These are phyloP conservation scores for Boechera stricta DNA, from an alignment of 345 rosid species.

Conservation along the genomic window DNA sequence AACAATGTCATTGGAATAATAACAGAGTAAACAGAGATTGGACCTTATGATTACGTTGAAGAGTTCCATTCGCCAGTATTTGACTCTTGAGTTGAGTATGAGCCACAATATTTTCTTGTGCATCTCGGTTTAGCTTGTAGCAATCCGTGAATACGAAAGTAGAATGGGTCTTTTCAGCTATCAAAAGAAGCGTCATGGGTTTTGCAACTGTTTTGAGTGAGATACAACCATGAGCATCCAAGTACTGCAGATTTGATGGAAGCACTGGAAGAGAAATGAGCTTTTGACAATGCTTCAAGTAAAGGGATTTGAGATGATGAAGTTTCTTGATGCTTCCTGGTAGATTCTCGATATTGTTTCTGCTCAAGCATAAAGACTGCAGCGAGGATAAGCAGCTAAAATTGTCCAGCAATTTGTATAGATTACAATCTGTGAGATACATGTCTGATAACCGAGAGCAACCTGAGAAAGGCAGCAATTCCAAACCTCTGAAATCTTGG, in stretches of 20 bases:
- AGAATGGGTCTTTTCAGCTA: conserved; percentile 30
- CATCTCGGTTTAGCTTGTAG: conserved; percentile 40
- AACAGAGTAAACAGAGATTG: conserved; percentile 8
- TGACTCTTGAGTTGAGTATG: conserved; percentile 46
- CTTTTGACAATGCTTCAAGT: conserved; percentile 36
- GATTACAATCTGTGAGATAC: conserved; percentile 45
- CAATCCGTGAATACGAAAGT: conserved; percentile 41
- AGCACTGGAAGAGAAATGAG: conserved; percentile 41
- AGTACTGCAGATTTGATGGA: conserved; percentile 42
- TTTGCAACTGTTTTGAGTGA: conserved; percentile 35
- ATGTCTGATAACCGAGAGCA: conserved; percentile 33
- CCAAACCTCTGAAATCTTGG: conserved; percentile 19
- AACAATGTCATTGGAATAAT: not conserved
- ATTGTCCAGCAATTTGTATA: conserved; percentile 37
- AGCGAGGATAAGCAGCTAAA: conserved; percentile 36
- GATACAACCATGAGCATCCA: conserved; percentile 45
- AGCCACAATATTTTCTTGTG: conserved; percentile 38
- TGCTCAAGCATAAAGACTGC: conserved; percentile 39
- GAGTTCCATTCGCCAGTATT: conserved; percentile 16
- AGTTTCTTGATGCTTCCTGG: conserved; percentile 44
- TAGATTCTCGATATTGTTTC: conserved; percentile 35
- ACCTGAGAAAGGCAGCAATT: conserved; percentile 36
- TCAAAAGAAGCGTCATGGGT: conserved; percentile 34
- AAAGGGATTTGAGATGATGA: conserved; percentile 35
- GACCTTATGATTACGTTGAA: conserved; percentile 42